Evolutionary conservation across 345 rosid genomes (phyloP), one percentile per base, ranked within the genome.

Genomic region (Aethionema arabicum): DNA sequence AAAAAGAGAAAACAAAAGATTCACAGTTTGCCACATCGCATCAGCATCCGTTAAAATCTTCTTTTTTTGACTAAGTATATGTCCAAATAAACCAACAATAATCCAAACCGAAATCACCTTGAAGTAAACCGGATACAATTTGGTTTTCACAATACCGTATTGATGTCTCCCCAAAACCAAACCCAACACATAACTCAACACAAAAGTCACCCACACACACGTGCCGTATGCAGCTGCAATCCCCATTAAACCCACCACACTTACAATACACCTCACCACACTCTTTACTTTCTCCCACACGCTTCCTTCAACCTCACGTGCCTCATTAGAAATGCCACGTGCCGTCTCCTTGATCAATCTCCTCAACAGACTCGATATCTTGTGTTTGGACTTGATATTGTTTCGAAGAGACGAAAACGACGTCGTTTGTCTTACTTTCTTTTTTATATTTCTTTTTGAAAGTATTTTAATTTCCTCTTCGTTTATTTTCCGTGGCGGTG

Each of bases 191-290:
- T 85, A 70, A 69, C 86, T 81, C 8, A 93, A 85, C 13, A 81
- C 38, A 42, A 92, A 79, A 13, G 91, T 83, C 10, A 92, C 85
- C 96, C 98, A 92, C 35, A 80, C 68, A 48, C 91, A 73, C 83
- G 65, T 86, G 51, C 98, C 95, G 44, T 78, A 85, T 4, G 91
- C 91, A 4, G 72, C 72, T 0, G 82, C 70, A 9, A 83, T 73
- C 16, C 86, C 96, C 16, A 81, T 46, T 59, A 86, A 48, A 49
- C 74, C 75, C 32, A 74, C 12, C 63, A 81, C 62, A 11, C 80
- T 66, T 39, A 55, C 70, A 0, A 71, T 54, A 37, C 38, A 44
- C 11, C 38, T 11, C 41, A 4, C 41, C 52, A n/a, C 14, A 7
- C 31, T 32, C 39, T 12, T 56, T 2, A 31, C 43, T 32, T 52